Conservation (phyloP, 192 early-diverging fungal genomes). For the Podochytrium sp. region DNA sequence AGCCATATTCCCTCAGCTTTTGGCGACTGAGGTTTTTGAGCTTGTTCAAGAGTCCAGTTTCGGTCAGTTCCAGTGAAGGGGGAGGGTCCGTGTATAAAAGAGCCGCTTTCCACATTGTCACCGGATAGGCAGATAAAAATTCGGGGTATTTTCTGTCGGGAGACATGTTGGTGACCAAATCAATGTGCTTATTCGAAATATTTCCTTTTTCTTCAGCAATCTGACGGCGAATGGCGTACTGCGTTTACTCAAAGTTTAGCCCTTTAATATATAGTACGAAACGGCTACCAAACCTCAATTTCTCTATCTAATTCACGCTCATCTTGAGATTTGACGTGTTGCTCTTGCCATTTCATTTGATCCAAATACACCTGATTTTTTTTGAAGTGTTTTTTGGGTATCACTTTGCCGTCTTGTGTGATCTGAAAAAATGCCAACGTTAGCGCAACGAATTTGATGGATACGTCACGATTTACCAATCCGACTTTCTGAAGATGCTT, state of each 20-base stretch:
- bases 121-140: conserved; percentile 47
- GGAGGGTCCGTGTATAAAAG: conserved; percentile 50
- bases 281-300: conserved; percentile 60
- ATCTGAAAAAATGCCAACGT: too few relatives aligned
- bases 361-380: conserved; percentile 57
- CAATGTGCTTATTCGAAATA: background rate
- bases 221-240: conserved; percentile 34
- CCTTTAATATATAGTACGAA: too few relatives aligned
- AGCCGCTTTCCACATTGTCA: conserved; percentile 57
- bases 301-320: conserved; percentile 53
- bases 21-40: conserved; percentile 35
- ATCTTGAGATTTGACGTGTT: conserved; percentile 39
- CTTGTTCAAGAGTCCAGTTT: conserved; percentile 35
- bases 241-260: background rate
- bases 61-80: conserved; percentile 33
- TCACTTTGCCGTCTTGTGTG: conserved; percentile 47
- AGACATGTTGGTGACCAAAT: background rate
- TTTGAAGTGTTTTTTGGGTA: conserved; percentile 54
- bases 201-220: conserved; percentile 21
- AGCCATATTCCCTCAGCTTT: conserved; percentile 40
- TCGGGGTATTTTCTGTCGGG: conserved; percentile 25
- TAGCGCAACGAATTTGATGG: too few relatives aligned
- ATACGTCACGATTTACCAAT: too few relatives aligned
- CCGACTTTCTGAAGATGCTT: conserved; percentile 55
- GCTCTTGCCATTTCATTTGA: conserved; percentile 37